Evolutionary conservation across 2,329 filamentous ascomycete species (phyloP).

Genomic region (Thelonectria rubi): DNA sequence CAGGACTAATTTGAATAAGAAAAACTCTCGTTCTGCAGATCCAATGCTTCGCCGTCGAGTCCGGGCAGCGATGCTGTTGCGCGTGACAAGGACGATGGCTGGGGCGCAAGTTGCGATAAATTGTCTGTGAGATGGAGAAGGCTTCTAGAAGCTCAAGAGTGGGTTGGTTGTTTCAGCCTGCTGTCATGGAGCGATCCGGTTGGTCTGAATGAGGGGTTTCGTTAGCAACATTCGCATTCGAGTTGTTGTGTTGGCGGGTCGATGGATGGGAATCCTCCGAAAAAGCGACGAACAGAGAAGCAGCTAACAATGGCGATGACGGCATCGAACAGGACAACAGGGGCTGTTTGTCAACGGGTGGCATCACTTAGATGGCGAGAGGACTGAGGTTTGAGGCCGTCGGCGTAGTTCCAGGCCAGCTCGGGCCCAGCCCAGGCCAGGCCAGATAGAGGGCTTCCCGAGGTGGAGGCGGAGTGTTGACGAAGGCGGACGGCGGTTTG

Average conservation of each 20-base stretch:
- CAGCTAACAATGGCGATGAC: slow-evolving; percentile 31
- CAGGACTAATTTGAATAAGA: background rate
- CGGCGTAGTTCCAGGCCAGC: slow-evolving; percentile 35
- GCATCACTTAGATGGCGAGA: slow-evolving; percentile 35
- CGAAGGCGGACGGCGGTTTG: slow-evolving; percentile 39
- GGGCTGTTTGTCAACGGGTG: slow-evolving; percentile 19
- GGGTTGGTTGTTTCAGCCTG: slow-evolving; percentile 41
- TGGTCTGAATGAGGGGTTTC: slow-evolving; percentile 34
- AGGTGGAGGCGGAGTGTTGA: slow-evolving; percentile 36
- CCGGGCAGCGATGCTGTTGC: slow-evolving; percentile 10
- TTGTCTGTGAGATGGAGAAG: slow-evolving; percentile 35
- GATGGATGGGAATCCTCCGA: slow-evolving; percentile 38
- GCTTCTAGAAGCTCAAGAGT: slow-evolving; percentile 41
- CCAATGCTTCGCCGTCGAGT: slow-evolving; percentile 10
- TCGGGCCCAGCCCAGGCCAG: slow-evolving; percentile 30
- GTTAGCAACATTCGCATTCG: slow-evolving; percentile 21
- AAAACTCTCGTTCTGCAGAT: slow-evolving; percentile 8
- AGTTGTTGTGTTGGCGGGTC: slow-evolving; percentile 30
- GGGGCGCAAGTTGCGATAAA: slow-evolving; percentile 23
- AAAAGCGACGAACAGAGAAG: slow-evolving; percentile 25
- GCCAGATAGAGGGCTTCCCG: slow-evolving; percentile 31
- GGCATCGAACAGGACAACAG: slow-evolving; percentile 28
- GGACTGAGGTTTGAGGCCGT: slow-evolving; percentile 45
- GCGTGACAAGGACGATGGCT: slow-evolving; percentile 4
- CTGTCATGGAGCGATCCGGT: slow-evolving; percentile 25